Base-by-base conservation (phyloP, 192 early-diverging fungal species). In the Linnemannia exigua region DNA sequence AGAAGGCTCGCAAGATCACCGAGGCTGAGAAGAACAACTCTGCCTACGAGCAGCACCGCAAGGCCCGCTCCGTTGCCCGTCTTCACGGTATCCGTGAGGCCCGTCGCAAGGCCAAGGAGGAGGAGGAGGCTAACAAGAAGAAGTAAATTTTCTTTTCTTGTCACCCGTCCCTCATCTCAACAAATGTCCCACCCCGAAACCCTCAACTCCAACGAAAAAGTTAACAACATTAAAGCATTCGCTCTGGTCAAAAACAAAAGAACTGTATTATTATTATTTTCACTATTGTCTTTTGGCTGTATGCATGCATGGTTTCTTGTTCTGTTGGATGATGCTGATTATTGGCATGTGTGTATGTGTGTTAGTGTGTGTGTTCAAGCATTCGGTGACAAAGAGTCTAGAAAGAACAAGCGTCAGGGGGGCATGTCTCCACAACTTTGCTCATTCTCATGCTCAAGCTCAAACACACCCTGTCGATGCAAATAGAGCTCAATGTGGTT, bases 71-170 rank as follows among this genome's bases (percentile, higher is more conserved):
- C 74, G 92, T 94, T 88, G 90, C 90, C 77, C 92, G 93, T 75
- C 89, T 91, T 79, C 93, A 93, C 90, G 96, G 96, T 84, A 90
- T 90, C 70, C 94, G 96, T 75, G 96, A 95, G 83, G 92, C 90
- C 78, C 92, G 94, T 89, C 93, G 93, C 76, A 95, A 94, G 88
- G 95, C 91, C 63, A 93, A 94, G 87, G 96, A 91, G 83, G 95
- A 95, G 87, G 95, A 95, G 90, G 96, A 97, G 90, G 92, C 92
- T 73, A 92, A 93, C 90, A 93, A 95, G 88, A 94, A 94, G 91
- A 91, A 91, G 85, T 90, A 85, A 89, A 87, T 72, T n/a, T 71
- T 25, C 20, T 20, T 44, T 38, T 52, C 14, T 66, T 50, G n/a
- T 70, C 15, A n/a, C n/a, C 33, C 6, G 38, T 70, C 17, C 36